Evolutionary conservation across 2,329 filamentous ascomycete genomes (phyloP).

Genomic region (Arachnopeziza araneosa): DNA sequence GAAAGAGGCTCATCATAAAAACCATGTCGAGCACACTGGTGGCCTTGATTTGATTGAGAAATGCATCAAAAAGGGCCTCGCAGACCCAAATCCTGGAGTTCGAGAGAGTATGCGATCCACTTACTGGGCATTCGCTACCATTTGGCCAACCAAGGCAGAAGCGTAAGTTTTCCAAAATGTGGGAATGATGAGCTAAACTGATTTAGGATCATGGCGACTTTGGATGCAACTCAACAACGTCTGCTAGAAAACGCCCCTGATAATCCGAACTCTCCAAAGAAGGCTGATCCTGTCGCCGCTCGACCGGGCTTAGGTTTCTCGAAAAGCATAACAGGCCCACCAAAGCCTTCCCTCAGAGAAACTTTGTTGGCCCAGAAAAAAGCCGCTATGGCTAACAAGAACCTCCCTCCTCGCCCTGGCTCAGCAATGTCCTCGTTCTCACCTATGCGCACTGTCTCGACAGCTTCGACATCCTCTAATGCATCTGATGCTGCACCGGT

Average conservation of each 20-base stretch:
- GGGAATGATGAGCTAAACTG: constrained; percentile 17
- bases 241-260: constrained; percentile 76
- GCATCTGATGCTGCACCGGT: constrained; percentile 32
- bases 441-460: constrained; percentile 41
- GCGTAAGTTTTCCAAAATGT: constrained; percentile 44
- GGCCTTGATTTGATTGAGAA: constrained; percentile 81
- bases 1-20: constrained; percentile 73
- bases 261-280: constrained; percentile 68
- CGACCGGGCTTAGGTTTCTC: constrained; percentile 57
- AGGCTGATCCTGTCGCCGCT: constrained; percentile 41
- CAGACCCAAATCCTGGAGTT: constrained; percentile 83
- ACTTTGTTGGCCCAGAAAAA: constrained; percentile 79
- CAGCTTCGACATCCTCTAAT: constrained; percentile 29
- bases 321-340: constrained; percentile 51
- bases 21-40: constrained; percentile 75
- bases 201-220: constrained; percentile 66
- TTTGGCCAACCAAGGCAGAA: constrained; percentile 76
- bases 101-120: constrained; percentile 79
- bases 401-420: constrained; percentile 51
- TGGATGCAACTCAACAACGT: constrained; percentile 74
- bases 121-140: constrained; percentile 75
- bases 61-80: constrained; percentile 81
- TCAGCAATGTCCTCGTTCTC: constrained; percentile 61
- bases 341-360: constrained; percentile 69
- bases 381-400: constrained; percentile 45